Evolutionary conservation across 2,329 filamentous ascomycete species (phyloP).

Genomic region (Tympanopsis confertula): DNA sequence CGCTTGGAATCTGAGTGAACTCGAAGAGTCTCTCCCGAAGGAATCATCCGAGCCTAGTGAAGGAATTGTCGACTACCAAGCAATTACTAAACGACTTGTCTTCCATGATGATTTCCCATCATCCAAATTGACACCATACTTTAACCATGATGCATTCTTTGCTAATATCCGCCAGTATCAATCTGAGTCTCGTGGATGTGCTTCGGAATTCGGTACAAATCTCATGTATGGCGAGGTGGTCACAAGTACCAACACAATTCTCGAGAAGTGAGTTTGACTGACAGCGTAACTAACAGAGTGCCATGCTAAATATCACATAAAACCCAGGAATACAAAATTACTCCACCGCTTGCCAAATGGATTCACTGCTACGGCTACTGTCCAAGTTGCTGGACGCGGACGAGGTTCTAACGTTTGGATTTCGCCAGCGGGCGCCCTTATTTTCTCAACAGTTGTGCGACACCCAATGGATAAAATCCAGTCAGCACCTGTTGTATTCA

Average conservation of each 20-base stretch:
- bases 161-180: slow-evolving; percentile 60
- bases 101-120: slow-evolving; percentile 60
- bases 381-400: slow-evolving; percentile 77
- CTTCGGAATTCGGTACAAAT: slow-evolving; percentile 60
- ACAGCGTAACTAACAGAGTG: slow-evolving; percentile 3
- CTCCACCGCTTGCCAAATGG: slow-evolving; percentile 68
- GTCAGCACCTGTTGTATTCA: slow-evolving; percentile 73
- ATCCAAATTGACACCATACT: slow-evolving; percentile 67
- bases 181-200: slow-evolving; percentile 33
- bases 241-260: slow-evolving; percentile 83
- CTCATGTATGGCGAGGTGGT: slow-evolving; percentile 85
- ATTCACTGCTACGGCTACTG: slow-evolving; percentile 79
- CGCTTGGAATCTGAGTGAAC: slow-evolving; percentile 44
- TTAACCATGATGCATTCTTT: slow-evolving; percentile 75
- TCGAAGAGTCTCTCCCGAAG: slow-evolving; percentile 40
- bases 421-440: slow-evolving; percentile 71
- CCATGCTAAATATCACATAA: slow-evolving; percentile 3
- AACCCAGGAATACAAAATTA: slow-evolving; percentile 59
- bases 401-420: slow-evolving; percentile 92
- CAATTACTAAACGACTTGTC: slow-evolving; percentile 62
- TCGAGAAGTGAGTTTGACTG: slow-evolving; percentile 61
- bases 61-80: slow-evolving; percentile 63
- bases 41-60: slow-evolving; percentile 27
- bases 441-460: slow-evolving; percentile 80
- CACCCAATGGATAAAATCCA: slow-evolving; percentile 65